phyloP scores from a whole-genome alignment of 495 filamentous ascomycete genomes.

The Achaetomiella virescens region DNA sequence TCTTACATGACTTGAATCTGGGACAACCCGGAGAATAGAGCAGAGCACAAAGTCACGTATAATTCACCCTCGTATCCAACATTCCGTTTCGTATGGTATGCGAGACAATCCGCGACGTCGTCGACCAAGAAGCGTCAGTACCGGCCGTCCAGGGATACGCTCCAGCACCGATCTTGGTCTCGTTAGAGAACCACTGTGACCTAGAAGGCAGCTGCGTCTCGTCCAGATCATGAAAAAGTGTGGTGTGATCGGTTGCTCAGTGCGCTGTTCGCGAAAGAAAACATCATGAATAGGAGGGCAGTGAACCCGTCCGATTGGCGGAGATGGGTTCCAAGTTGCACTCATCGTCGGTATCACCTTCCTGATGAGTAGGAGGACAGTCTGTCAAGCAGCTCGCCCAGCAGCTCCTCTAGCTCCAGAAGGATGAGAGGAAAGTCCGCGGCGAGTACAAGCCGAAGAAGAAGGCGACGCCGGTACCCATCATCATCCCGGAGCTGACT shows the following conservation, averaged over 20 bases:
- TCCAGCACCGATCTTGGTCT: constrained; percentile 46
- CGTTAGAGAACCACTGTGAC: constrained; percentile 50
- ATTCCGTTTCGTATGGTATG: constrained; percentile 49
- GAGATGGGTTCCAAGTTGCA: constrained; percentile 46
- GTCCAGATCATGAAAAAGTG: constrained; percentile 51
- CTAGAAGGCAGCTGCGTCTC: constrained; percentile 42
- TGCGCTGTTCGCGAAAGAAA: constrained; percentile 39
- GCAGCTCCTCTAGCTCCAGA: constrained; percentile 29
- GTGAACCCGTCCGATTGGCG: constrained; percentile 33
- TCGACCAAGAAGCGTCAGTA: constrained; percentile 37
- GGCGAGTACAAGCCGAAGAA: constrained; percentile 37
- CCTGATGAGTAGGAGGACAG: constrained; percentile 41
- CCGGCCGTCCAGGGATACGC: constrained; percentile 25
- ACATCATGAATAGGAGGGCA: constrained; percentile 34
- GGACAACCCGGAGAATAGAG: constrained; percentile 42
- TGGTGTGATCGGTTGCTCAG: constrained; percentile 45
- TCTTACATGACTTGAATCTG: not conserved
- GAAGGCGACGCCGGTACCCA: constrained; percentile 26
- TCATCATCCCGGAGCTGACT: constrained; percentile 49
- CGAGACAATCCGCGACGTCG: constrained; percentile 44
- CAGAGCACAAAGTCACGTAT: constrained; percentile 52
- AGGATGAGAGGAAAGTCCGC: constrained; percentile 36
- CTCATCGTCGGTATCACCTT: constrained; percentile 50
- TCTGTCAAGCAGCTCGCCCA: constrained; percentile 21
- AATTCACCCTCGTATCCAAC: constrained; percentile 51